Percentiles rank a stretch among this genome's conserved stretches.
Conservation (phyloP, 2,329 filamentous ascomycete genomes). For the Elsinoe arachidis region DNA sequence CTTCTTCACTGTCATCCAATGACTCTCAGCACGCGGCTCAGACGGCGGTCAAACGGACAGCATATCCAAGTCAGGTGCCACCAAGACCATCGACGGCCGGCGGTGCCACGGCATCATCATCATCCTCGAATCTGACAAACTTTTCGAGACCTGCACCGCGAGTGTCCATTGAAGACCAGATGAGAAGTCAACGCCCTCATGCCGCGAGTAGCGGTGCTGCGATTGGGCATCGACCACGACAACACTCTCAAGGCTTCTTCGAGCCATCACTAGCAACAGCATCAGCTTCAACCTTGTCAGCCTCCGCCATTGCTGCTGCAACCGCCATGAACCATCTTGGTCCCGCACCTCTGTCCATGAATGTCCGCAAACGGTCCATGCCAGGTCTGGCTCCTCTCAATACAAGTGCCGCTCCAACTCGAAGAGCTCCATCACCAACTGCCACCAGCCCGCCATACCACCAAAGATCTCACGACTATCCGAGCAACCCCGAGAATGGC, state of each 20-base stretch:
- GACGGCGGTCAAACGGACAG: conserved; percentile 27
- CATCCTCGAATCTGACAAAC: conserved; percentile 28
- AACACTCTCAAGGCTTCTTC: conserved; percentile 67
- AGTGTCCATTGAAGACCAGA: conserved; percentile 27
- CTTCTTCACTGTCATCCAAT: conserved; percentile 30
- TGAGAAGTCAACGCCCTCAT: conserved; percentile 24
- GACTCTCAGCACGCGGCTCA: conserved; percentile 34
- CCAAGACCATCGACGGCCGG: conserved; percentile 27
- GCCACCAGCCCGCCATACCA: conserved; percentile 18
- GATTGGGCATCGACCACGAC: conserved; percentile 52
- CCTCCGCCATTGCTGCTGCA: conserved; percentile 75
- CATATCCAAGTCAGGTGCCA: conserved; percentile 26
- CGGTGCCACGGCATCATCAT: conserved; percentile 24
- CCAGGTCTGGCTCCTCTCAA: conserved; percentile 54
- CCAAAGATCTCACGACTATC: not conserved
- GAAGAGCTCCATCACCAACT: conserved; percentile 12
- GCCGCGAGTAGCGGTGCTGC: conserved; percentile 20
- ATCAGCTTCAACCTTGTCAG: conserved; percentile 36
- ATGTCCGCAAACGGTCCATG: conserved; percentile 59
- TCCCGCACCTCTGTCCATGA: conserved; percentile 19
- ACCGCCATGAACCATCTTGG: conserved; percentile 55
- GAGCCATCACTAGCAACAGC: conserved; percentile 57
- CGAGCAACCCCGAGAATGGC: conserved; percentile 38
- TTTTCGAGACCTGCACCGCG: conserved; percentile 23
- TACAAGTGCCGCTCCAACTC: conserved; percentile 20